Evolutionary conservation across 208 protist genomes (phyloP).

Genomic region (Wallacemonas sp.): DNA sequence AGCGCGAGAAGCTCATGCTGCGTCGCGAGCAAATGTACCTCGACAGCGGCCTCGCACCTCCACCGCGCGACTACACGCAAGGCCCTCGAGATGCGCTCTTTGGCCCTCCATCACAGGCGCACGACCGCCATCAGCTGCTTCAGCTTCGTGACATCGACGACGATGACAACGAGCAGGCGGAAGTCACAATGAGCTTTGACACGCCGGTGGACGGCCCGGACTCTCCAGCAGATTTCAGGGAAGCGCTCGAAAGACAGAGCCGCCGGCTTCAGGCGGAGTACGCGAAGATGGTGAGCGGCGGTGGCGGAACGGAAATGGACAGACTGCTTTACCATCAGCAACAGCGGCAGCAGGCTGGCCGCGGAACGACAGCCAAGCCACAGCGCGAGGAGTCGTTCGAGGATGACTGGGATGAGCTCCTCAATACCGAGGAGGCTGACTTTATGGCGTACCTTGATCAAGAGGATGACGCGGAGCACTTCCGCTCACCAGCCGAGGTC

Average conservation of each 20-base stretch:
- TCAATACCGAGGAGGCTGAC: slow-evolving; percentile 46
- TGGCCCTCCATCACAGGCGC: background rate
- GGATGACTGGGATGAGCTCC: slow-evolving; percentile 42
- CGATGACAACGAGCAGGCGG: background rate
- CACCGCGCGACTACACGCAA: background rate
- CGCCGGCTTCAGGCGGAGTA: slow-evolving; percentile 16
- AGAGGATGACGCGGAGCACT: slow-evolving; percentile 49
- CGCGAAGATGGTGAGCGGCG: slow-evolving; percentile 13
- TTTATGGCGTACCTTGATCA: slow-evolving; percentile 85
- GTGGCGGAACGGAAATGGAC: slow-evolving; percentile 16
- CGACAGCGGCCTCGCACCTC: slow-evolving; percentile 11
- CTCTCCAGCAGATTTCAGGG: slow-evolving; percentile 8
- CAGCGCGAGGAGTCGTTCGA: slow-evolving; percentile 23
- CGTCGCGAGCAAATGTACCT: slow-evolving; percentile 35
- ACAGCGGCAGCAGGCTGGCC: background rate
- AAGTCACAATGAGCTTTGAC: background rate
- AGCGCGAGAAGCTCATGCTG: slow-evolving; percentile 64
- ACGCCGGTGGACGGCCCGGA: background rate
- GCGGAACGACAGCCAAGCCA: background rate
- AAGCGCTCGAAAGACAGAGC: slow-evolving; percentile 3
- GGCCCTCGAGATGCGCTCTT: background rate
- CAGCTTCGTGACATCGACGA: background rate
- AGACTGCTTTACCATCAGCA: slow-evolving; percentile 23
- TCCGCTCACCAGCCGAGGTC: slow-evolving; percentile 46
- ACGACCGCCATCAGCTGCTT: background rate